Percentiles rank a stretch among this genome's conserved stretches.
Evolutionary conservation across 2,329 filamentous ascomycete species (phyloP).

Genomic region (Samsoniella hepiali): DNA sequence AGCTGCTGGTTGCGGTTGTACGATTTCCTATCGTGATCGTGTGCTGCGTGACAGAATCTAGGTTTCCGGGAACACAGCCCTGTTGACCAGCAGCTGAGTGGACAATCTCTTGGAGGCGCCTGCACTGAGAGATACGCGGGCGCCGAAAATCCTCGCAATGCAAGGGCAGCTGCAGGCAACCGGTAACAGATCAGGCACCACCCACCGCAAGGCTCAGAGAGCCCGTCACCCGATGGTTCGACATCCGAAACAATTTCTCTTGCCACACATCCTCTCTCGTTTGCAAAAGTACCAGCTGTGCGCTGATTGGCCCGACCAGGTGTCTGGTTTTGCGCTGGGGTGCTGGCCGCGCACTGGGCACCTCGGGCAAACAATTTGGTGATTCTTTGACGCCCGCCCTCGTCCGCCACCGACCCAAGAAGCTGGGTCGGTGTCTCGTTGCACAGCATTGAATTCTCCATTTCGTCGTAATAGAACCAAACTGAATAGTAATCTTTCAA

Average conservation of each 20-base stretch:
- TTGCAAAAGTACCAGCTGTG: background rate
- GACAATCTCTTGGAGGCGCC: background rate
- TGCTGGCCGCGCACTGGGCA: background rate
- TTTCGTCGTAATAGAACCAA: background rate
- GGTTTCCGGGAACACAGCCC: background rate
- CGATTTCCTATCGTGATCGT: slow-evolving; percentile 3
- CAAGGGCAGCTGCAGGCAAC: no score
- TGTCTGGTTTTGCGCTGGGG: background rate
- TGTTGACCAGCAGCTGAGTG: background rate
- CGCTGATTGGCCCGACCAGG: background rate
- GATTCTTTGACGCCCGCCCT: background rate
- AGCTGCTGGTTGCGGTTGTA: slow-evolving; percentile 2
- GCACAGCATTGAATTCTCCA: slow-evolving; percentile 13
- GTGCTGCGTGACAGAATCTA: slow-evolving; percentile 16
- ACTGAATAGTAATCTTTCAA: slow-evolving; percentile 5
- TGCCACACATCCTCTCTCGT: background rate
- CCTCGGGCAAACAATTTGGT: slow-evolving; percentile 1
- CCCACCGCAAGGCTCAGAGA: background rate
- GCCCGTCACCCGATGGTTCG: slow-evolving; percentile 7
- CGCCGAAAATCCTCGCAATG: slow-evolving; percentile 9
- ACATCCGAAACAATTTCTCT: slow-evolving; percentile 10
- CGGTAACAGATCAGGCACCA: background rate
- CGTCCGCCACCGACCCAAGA: background rate
- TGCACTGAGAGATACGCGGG: background rate
- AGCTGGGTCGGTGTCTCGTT: slow-evolving; percentile 10